Evolutionary conservation across 1,139 yeast genomes (phyloP).

Genomic region (Pneumocystis murina): DNA sequence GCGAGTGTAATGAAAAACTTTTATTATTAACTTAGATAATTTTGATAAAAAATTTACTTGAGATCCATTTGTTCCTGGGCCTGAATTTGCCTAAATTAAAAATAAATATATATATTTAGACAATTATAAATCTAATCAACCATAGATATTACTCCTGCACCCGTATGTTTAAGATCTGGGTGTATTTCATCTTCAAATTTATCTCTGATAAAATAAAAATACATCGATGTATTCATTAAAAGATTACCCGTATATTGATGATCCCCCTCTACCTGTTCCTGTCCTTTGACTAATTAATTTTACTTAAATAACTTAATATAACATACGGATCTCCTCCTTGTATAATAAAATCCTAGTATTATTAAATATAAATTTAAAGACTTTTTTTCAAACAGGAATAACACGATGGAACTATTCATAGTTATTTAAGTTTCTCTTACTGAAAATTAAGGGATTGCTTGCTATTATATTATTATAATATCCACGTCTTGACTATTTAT

Average conservation of each 20-base stretch:
- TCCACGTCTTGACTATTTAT: slow-evolving; percentile 16
- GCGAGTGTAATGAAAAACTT: slow-evolving; percentile 40
- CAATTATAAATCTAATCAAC: slow-evolving; percentile 1
- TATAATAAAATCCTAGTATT: slow-evolving; percentile 22
- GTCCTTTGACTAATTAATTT: slow-evolving; percentile 11
- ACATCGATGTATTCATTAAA: neutral
- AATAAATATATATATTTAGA: neutral
- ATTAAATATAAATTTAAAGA: neutral
- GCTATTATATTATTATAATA: slow-evolving; percentile 20
- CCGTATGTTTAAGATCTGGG: slow-evolving; percentile 35
- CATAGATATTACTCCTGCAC: slow-evolving; percentile 42
- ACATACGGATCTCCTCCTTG: slow-evolving; percentile 28
- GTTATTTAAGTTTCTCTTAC: neutral
- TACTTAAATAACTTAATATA: neutral
- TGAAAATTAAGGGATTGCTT: neutral
- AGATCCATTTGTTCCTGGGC: slow-evolving; percentile 28
- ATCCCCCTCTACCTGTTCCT: slow-evolving; percentile 25
- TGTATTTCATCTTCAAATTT: slow-evolving; percentile 34
- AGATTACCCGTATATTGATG: slow-evolving; percentile 18
- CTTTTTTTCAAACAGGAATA: slow-evolving; percentile 16
- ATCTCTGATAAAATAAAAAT: slow-evolving; percentile 6
- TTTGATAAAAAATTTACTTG: slow-evolving; percentile 10
- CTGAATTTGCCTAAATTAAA: slow-evolving; percentile 21
- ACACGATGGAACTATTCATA: slow-evolving; percentile 28
- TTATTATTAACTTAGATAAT: neutral